Evolutionary conservation across 345 rosid genomes (phyloP).

Genomic region (Moringa oleifera): DNA sequence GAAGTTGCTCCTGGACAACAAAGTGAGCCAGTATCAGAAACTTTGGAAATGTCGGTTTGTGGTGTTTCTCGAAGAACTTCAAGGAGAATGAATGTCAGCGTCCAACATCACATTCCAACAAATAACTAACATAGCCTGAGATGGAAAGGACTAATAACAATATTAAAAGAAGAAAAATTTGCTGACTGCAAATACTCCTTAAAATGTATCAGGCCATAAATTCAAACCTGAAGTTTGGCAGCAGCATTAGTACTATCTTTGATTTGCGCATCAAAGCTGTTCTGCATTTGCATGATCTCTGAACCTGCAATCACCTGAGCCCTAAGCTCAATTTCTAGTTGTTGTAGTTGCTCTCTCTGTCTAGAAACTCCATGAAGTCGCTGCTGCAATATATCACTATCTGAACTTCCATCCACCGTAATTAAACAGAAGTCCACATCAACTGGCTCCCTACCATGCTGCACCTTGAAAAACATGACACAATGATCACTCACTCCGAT

Average conservation of each 20-base stretch:
- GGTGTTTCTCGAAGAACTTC: not conserved
- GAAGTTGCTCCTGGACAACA: slow-evolving; percentile 65
- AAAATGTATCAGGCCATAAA: not conserved
- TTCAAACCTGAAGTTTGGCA: slow-evolving; percentile 59
- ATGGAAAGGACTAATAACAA: not conserved
- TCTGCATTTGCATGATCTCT: slow-evolving; percentile 58
- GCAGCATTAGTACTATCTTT: slow-evolving; percentile 62
- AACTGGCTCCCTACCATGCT: slow-evolving; percentile 74
- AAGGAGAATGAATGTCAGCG: not conserved
- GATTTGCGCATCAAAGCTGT: slow-evolving; percentile 49
- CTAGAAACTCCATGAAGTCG: slow-evolving; percentile 46
- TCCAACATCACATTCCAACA: not conserved
- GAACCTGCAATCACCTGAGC: slow-evolving; percentile 67
- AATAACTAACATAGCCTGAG: not conserved
- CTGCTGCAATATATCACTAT: slow-evolving; percentile 57
- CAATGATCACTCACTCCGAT: slow-evolving; percentile 15
- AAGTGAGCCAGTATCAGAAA: not conserved
- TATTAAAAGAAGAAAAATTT: not conserved
- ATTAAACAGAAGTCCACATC: slow-evolving; percentile 59
- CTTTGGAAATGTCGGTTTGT: not conserved
- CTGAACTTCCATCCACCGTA: slow-evolving; percentile 45
- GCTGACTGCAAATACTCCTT: not conserved
- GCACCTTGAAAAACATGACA: slow-evolving; percentile 43
- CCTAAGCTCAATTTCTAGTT: slow-evolving; percentile 71
- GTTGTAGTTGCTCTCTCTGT: slow-evolving; percentile 72